phyloP scores from a whole-genome alignment of 345 rosid species.

The Abelmoschus esculentus region DNA sequence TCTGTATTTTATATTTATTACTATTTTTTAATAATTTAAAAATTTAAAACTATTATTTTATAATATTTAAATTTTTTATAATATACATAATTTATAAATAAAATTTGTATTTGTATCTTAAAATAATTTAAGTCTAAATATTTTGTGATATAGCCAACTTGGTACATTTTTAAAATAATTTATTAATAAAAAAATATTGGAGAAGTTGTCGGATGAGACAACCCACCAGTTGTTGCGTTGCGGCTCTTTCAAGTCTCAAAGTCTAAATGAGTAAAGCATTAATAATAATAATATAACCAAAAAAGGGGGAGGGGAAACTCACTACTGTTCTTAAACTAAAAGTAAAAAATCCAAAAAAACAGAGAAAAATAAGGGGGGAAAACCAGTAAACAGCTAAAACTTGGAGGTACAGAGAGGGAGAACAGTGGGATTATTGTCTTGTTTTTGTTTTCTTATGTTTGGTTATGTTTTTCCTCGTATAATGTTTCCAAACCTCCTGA shows the following conservation, averaged over 20 bases:
- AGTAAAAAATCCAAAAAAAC: not conserved
- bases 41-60: too few relatives aligned
- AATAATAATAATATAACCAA: not conserved
- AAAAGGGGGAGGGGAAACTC: not conserved
- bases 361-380: not conserved
- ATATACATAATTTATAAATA: too few relatives aligned
- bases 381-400: not conserved
- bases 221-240: conserved; percentile 46
- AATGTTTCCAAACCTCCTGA: not conserved
- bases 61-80: too few relatives aligned
- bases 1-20: too few relatives aligned
- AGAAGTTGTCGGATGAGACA: conserved; percentile 31
- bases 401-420: not conserved
- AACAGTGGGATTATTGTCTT: not conserved
- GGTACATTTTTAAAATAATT: not conserved
- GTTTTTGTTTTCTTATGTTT: conserved; percentile 4
- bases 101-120: too few relatives aligned
- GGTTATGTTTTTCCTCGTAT: not conserved
- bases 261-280: not conserved
- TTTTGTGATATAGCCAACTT: not conserved
- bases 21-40: too few relatives aligned
- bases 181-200: not conserved
- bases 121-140: too few relatives aligned
- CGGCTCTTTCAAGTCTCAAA: not conserved
- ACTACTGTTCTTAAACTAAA: not conserved